Evolutionary conservation across 2,329 filamentous ascomycete species (phyloP).

Genomic region (Claviceps citrina): DNA sequence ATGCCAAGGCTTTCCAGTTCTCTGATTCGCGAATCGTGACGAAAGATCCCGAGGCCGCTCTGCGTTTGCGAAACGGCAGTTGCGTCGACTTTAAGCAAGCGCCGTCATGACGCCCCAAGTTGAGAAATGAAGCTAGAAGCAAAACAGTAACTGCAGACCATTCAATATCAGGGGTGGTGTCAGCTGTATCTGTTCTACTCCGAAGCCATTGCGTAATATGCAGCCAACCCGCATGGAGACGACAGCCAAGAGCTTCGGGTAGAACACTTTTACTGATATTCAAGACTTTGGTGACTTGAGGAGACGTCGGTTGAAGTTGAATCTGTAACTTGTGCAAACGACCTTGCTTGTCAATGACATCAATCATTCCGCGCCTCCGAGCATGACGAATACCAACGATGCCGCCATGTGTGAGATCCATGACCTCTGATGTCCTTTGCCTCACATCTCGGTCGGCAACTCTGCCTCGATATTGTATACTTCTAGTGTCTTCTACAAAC

Average conservation of each 20-base stretch:
- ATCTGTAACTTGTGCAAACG: conserved; percentile 52
- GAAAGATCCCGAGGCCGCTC: conserved; percentile 21
- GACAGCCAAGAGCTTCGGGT: conserved; percentile 42
- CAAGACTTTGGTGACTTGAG: conserved; percentile 46
- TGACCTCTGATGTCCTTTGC: conserved; percentile 29
- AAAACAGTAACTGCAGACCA: conserved; percentile 55
- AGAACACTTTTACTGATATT: conserved; percentile 49
- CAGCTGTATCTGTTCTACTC: conserved; percentile 28
- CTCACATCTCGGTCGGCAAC: conserved; percentile 36
- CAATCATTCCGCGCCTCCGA: conserved; percentile 44
- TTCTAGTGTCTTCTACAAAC: conserved; percentile 42
- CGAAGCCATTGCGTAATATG: conserved; percentile 56
- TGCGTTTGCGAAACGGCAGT: conserved; percentile 17
- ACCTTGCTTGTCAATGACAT: conserved; percentile 47
- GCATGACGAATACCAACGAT: conserved; percentile 42
- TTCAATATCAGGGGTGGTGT: conserved; percentile 38
- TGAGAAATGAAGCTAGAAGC: conserved; percentile 48
- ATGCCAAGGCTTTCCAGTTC: conserved; percentile 34
- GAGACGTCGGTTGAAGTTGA: conserved; percentile 47
- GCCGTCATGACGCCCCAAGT: conserved; percentile 30
- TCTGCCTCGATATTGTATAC: conserved; percentile 40
- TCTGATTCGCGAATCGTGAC: conserved; percentile 21
- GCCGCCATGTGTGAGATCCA: conserved; percentile 31
- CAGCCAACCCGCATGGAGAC: conserved; percentile 55
- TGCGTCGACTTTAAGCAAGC: conserved; percentile 13